Base-by-base conservation (phyloP, 2,329 filamentous ascomycete genomes). In the Colletotrichum camelliae region DNA sequence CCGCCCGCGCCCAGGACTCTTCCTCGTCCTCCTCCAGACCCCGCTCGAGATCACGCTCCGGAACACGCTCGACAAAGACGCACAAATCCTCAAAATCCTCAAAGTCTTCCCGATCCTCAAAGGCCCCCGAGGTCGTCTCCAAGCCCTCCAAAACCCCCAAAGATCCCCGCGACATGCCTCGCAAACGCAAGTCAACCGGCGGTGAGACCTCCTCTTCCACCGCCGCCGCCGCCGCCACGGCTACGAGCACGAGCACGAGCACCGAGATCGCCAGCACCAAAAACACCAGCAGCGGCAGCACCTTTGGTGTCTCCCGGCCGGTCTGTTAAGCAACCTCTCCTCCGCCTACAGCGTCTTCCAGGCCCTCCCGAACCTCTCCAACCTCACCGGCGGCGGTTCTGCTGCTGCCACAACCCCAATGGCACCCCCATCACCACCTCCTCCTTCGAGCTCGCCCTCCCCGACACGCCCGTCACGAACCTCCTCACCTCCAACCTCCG, bases 391-490 rank as follows among this genome's bases (percentile, higher is more conserved):
- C 35, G 55, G 27, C 43, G 29, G 29, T 24, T n/a, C 37, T 39
- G 31, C 57, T 39, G n/a, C 57, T n/a, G 27, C 35, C 27, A 16
- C 67, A 1, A 18, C 18, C 4, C 55, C 55, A 66, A 66, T 21
- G 67, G 57, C 57, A 39, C 24, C 57, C 21, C 35, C 10, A n/a
- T 70, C 7, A 65, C 70, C 31, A 37, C 70, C 21, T 69, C 67
- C 48, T 64, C 70, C 21, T 69, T 68, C 58, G 70, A 73, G 35
- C 58, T 76, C 48, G 31, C 64, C 27, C 48, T 76, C 39, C 74
- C 74, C 39, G 58, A 76, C 74, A 76, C 70, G 12, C 74, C 70
- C 43, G 74, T 74, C 16, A 74, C 74, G 43, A 76, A 73, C 58
- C 74, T 76, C 58, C 71, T 76, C 64, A 76, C 74, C 37, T 67